Conservation (phyloP, 768 basidiomycete species). For the Crepidotus variabilis region DNA sequence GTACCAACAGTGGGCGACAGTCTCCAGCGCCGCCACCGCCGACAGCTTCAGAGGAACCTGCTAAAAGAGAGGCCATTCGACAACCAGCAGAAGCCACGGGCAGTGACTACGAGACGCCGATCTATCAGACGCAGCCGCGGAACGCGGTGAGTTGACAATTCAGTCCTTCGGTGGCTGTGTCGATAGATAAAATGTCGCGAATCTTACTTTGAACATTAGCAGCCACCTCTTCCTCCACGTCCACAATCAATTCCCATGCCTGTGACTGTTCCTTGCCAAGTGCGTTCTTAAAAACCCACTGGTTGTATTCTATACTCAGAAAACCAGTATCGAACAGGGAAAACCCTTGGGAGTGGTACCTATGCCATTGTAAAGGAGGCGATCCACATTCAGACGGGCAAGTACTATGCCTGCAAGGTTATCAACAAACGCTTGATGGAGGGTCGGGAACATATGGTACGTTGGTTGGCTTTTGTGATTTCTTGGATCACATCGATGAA, state of each 20-base stretch:
- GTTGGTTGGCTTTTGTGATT: constrained; percentile 19
- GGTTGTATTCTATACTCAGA: constrained; percentile 6
- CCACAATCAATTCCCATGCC: constrained; percentile 21
- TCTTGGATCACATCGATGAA: constrained; percentile 3
- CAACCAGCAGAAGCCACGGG: constrained; percentile 6
- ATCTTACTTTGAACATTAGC: constrained; percentile 8
- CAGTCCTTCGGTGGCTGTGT: constrained; percentile 19
- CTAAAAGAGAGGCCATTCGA: not conserved
- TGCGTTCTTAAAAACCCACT: constrained; percentile 19
- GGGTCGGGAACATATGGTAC: constrained; percentile 95
- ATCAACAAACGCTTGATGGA: constrained; percentile 99
- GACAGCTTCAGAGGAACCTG: not conserved
- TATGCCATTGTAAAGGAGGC: constrained; percentile 97
- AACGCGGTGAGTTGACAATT: constrained; percentile 2
- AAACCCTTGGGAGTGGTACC: constrained; percentile 86
- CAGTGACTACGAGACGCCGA: constrained; percentile 17
- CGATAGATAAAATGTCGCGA: constrained; percentile 8
- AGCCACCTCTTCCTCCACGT: constrained; percentile 11
- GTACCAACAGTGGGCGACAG: not conserved
- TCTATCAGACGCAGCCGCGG: constrained; percentile 14
- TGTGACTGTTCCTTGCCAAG: constrained; percentile 46
- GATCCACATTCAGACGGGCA: constrained; percentile 83
- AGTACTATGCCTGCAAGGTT: constrained; percentile 99
- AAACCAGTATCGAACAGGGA: constrained; percentile 78
- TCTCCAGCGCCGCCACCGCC: constrained; percentile 1